Evolutionary conservation across 331 rosid genomes (phyloP).

Genomic region (Stylosanthes scabra): DNA sequence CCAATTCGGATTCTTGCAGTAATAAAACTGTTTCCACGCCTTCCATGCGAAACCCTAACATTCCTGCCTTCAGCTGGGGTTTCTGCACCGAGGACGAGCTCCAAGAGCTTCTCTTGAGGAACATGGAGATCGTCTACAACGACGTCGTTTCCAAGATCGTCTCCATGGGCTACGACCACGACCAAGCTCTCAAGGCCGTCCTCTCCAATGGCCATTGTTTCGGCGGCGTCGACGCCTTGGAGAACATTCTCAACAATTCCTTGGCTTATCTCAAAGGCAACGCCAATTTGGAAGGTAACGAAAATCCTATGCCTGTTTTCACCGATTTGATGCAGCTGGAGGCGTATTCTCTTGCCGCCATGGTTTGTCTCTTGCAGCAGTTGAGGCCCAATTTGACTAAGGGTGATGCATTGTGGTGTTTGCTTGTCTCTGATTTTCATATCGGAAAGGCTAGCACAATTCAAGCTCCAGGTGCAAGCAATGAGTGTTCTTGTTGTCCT

Average conservation of each 20-base stretch:
- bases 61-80: slow-evolving; percentile 62
- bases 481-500: slow-evolving; percentile 4
- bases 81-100: slow-evolving; percentile 71
- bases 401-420: slow-evolving; percentile 91
- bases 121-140: slow-evolving; percentile 57
- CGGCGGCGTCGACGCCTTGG: slow-evolving; percentile 68
- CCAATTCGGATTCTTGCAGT: slow-evolving; percentile 39
- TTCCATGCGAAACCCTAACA: slow-evolving; percentile 38
- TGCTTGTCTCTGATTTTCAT: slow-evolving; percentile 80
- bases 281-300: slow-evolving; percentile 44
- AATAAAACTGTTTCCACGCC: background rate
- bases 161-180: slow-evolving; percentile 67
- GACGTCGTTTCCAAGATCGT: slow-evolving; percentile 71
- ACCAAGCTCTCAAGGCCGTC: slow-evolving; percentile 58
- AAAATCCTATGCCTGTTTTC: slow-evolving; percentile 51
- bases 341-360: slow-evolving; percentile 64
- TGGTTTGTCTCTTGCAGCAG: slow-evolving; percentile 73
- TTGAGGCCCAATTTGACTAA: slow-evolving; percentile 68
- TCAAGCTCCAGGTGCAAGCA: slow-evolving; percentile 54
- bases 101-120: slow-evolving; percentile 62
- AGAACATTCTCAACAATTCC: slow-evolving; percentile 64
- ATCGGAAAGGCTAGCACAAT: slow-evolving; percentile 66
- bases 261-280: slow-evolving; percentile 58
- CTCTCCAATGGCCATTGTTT: slow-evolving; percentile 68
- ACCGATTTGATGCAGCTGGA: slow-evolving; percentile 66